Conservation (phyloP, 495 filamentous ascomycete genomes). For the Durotheca rogersii region DNA sequence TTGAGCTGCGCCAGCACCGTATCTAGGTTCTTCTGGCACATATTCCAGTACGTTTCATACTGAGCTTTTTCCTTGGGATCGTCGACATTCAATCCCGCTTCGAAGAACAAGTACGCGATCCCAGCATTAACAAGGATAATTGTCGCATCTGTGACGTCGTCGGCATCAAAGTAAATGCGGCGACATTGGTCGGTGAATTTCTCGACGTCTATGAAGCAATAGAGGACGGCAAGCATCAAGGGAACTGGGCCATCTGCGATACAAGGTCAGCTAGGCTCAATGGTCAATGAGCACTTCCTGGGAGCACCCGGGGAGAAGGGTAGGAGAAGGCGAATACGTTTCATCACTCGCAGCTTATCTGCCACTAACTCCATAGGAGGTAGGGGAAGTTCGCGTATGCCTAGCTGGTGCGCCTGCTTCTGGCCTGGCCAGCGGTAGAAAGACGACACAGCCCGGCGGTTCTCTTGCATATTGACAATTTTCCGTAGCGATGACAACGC, state of each 20-base stretch:
- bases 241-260: slow-evolving; percentile 36
- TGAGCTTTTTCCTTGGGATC: slow-evolving; percentile 37
- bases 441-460: slow-evolving; percentile 30
- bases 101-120: slow-evolving; percentile 58
- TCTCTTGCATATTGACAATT: slow-evolving; percentile 53
- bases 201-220: slow-evolving; percentile 48
- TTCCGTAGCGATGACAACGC: slow-evolving; percentile 60
- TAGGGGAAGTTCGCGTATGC: slow-evolving; percentile 53
- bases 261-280: slow-evolving; percentile 6
- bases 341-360: slow-evolving; percentile 50
- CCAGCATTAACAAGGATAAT: slow-evolving; percentile 59
- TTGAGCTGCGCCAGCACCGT: slow-evolving; percentile 57
- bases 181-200: slow-evolving; percentile 61
- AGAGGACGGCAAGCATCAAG: slow-evolving; percentile 42
- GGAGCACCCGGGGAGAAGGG: not conserved
- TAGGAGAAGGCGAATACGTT: slow-evolving; percentile 27
- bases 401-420: slow-evolving; percentile 43
- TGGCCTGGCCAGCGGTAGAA: slow-evolving; percentile 46
- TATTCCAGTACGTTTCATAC: slow-evolving; percentile 41
- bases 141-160: slow-evolving; percentile 55
- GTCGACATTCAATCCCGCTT: slow-evolving; percentile 42
- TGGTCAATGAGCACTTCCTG: not conserved
- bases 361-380: slow-evolving; percentile 56
- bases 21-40: slow-evolving; percentile 61
- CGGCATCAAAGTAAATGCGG: slow-evolving; percentile 59